Base-by-base conservation (phyloP, 768 basidiomycete genomes). In the Lactifluus subvellereus region DNA sequence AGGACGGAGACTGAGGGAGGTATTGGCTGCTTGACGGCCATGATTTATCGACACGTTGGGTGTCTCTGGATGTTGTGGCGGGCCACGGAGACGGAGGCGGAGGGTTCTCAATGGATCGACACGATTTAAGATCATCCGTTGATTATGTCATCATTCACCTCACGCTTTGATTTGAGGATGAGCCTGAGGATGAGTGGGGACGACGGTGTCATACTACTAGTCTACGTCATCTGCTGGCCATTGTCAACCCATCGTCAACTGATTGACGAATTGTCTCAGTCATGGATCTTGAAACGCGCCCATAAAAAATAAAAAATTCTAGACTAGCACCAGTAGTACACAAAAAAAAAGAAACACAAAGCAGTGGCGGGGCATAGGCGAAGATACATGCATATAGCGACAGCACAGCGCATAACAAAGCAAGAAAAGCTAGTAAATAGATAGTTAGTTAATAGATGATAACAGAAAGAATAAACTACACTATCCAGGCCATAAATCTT, bases 11-110 rank as follows among this genome's bases (percentile, higher is more conserved):
- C 5, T n/a, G 57, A 5, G 9, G 62, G 57, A 0, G 62, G 62
- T n/a, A 48, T 30, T 7, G 62, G 58, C n/a, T 64, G 62, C 20
- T 60, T 64, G 20, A 64, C 58, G 0, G 62, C 62, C 62, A 64
- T 64, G 10, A 6, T 32, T 38, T n/a, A 47, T 14, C 18, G n/a
- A 30, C 27, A 27, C 27, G 27, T 27, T 2, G 27, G 27, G 27
- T 27, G 27, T 27, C 27, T 27, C 27, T 27, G 27, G 27, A 27
- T 27, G 27, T 27, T 27, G 27, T 27, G 27, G 27, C 27, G 27
- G 27, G 27, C 27, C 27, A 27, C 27, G 27, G 53, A 11, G 27
- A 7, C 35, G 37, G 54, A 14, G 30, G 49, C 30, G 52, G 52
- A 53, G n/a, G 35, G 52, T 40, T 49, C 27, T 27, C 11, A 27